Evolutionary conservation across 345 rosid species (phyloP).

Genomic region (Eucalyptus regnans): DNA sequence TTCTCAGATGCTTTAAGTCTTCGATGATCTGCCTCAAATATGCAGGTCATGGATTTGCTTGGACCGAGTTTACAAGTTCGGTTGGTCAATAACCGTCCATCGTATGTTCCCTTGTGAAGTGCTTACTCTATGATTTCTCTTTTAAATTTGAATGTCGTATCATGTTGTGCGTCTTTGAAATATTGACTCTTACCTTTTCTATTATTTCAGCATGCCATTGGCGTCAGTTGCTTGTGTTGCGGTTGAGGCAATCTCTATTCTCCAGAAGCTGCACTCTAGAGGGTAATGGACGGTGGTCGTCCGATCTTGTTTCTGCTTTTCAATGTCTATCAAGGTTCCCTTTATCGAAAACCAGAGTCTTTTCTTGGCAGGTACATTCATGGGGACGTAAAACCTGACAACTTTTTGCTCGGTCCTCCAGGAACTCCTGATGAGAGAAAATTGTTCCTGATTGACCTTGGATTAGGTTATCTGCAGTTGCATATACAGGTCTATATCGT

Average conservation of each 20-base stretch:
- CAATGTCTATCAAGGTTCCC: neutral
- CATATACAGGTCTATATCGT: too few species aligned
- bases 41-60: conserved; percentile 87
- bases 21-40: neutral
- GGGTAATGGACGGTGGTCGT: conserved; percentile 27
- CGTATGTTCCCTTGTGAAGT: conserved; percentile 17
- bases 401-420: neutral
- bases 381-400: neutral
- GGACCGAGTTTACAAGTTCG: conserved; percentile 93
- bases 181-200: neutral
- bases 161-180: neutral
- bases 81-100: conserved; percentile 61
- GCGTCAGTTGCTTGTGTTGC: conserved; percentile 95
- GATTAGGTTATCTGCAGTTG: neutral
- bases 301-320: neutral
- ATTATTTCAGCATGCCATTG: conserved; percentile 52
- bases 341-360: neutral
- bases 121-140: neutral
- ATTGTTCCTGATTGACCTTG: neutral
- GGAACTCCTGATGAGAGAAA: neutral
- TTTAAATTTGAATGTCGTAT: neutral
- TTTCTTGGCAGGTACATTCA: neutral
- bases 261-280: conserved; percentile 81
- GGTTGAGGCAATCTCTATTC: conserved; percentile 77
- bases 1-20: neutral